Base-by-base conservation (phyloP, 2,329 filamentous ascomycete species). In the Phialophora chinensis region DNA sequence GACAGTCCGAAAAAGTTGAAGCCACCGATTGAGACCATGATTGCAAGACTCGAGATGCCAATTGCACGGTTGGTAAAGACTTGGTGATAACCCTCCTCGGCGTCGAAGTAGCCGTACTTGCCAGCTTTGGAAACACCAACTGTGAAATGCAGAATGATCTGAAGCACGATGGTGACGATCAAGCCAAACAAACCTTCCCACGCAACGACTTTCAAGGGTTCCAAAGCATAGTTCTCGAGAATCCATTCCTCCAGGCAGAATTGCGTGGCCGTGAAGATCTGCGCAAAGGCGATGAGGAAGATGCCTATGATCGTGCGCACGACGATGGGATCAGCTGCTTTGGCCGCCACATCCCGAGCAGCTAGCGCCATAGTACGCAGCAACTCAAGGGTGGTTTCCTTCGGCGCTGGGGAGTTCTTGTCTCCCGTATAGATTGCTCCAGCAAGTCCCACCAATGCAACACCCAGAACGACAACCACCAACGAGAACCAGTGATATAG, bases 1-100 rank as follows among this genome's bases (percentile, higher is more conserved):
- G 91, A 95, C 10, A 99, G 86, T 7, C 95, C 95, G 79, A 99
- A 99, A 83, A 96, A 99, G 81, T 99, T 99, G 86, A 98, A 99
- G 62, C 94, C 93, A 91, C 94, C 94, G 74, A 99, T 99, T 74
- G 92, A 96, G 72, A 99, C 86, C 95, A 99, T 99, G 77, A 98
- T 98, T 66, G 96, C 79, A 7, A 98, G 62, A 71, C 92, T 96
- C 25, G 91, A 91, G 2, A 93, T 73, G 33, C 89, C 86, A 67
- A 99, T 88, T 17, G 86, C 81, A 60, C 82, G 86, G 78, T 93
- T 88, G 42, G 88, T 82, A 10, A 87, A 88, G 79, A 99, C 88
- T 79, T 98, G 88, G 69, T 87, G 87, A 83, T 92, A 90, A 14
- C 93, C 94, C 77, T 97, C 93, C 4, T 84, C 87, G 70, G 93